phyloP scores from a whole-genome alignment of 2,329 filamentous ascomycete species.

The Dactylellina sp. region DNA sequence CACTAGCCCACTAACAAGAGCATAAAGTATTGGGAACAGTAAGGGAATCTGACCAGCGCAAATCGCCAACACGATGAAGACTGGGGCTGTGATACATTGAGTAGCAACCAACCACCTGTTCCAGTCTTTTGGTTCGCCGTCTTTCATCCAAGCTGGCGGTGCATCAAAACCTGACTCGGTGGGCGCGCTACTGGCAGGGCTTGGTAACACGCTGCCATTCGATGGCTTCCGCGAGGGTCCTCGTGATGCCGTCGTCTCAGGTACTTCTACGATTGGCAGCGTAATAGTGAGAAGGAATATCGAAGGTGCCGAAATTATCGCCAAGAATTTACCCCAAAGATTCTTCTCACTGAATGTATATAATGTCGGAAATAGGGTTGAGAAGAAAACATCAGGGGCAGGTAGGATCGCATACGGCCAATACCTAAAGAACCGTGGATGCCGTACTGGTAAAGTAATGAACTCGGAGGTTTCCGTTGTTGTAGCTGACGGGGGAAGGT shows the following conservation, averaged over 20 bases:
- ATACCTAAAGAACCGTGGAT: conserved; percentile 74
- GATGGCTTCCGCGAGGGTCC: conserved; percentile 42
- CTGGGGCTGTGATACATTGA: conserved; percentile 86
- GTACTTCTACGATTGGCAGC: conserved; percentile 85
- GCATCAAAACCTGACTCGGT: conserved; percentile 69
- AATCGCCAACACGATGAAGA: conserved; percentile 81
- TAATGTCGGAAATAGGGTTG: conserved; percentile 87
- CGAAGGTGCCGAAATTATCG: conserved; percentile 84
- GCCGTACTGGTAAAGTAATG: conserved; percentile 34
- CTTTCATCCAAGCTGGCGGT: conserved; percentile 58
- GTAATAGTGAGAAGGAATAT: conserved; percentile 92
- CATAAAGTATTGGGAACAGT: conserved; percentile 71
- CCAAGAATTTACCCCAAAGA: conserved; percentile 85
- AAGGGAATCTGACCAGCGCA: conserved; percentile 73
- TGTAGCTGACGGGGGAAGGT: conserved; percentile 44
- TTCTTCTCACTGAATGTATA: conserved; percentile 83
- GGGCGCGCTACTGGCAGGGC: conserved; percentile 65
- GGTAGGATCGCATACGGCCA: conserved; percentile 84
- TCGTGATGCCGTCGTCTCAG: conserved; percentile 61
- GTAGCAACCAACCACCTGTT: conserved; percentile 89
- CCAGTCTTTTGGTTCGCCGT: conserved; percentile 73
- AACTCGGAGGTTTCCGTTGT: conserved; percentile 43
- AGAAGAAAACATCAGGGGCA: conserved; percentile 75
- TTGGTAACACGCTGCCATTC: conserved; percentile 62
- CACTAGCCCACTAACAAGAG: conserved; percentile 76